These are phyloP conservation scores for Chalciporus piperatoides DNA, from an alignment of 1,284 basidiomycete species.

Conservation along the genomic window DNA sequence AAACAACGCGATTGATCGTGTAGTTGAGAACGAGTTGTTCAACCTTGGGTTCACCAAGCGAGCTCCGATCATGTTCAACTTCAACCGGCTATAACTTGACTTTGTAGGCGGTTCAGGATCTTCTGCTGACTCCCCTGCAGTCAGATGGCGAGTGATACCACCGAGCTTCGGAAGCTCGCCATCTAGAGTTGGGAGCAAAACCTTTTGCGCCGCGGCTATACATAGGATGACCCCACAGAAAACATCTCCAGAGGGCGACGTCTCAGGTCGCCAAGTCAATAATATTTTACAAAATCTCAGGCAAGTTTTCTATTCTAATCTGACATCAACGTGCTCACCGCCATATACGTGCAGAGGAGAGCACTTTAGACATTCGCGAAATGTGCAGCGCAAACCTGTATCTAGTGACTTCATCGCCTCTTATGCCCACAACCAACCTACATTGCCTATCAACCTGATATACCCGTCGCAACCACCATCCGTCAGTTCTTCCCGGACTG, in stretches of 20 bases:
- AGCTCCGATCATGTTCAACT: neutral
- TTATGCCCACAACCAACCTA: conserved; percentile 36
- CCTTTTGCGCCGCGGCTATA: conserved; percentile 2
- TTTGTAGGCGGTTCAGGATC: neutral
- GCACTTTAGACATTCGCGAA: conserved; percentile 61
- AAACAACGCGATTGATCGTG: neutral
- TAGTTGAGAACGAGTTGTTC: neutral
- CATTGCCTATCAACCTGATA: conserved; percentile 40
- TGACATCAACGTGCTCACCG: neutral
- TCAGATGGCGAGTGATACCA: conserved; percentile 3
- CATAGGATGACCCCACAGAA: conserved; percentile 15
- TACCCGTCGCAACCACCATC: conserved; percentile 23
- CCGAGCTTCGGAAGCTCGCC: neutral
- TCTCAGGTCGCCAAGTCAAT: conserved; percentile 39
- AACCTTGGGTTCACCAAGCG: too few species aligned
- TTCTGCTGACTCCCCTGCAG: neutral
- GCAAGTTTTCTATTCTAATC: conserved; percentile 11
- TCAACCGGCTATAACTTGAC: neutral
- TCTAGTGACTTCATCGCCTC: conserved; percentile 18
- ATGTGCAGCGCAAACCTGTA: conserved; percentile 42
- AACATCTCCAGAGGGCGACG: conserved; percentile 2
- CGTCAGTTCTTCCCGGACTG: conserved; percentile 18
- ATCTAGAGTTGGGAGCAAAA: neutral
- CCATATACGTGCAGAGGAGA: conserved; percentile 47
- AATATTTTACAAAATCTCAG: conserved; percentile 40